These are phyloP conservation scores for Asterella californica DNA, from an alignment of 225 moss, liverwort and hornwort genomes.

Conservation along the genomic window DNA sequence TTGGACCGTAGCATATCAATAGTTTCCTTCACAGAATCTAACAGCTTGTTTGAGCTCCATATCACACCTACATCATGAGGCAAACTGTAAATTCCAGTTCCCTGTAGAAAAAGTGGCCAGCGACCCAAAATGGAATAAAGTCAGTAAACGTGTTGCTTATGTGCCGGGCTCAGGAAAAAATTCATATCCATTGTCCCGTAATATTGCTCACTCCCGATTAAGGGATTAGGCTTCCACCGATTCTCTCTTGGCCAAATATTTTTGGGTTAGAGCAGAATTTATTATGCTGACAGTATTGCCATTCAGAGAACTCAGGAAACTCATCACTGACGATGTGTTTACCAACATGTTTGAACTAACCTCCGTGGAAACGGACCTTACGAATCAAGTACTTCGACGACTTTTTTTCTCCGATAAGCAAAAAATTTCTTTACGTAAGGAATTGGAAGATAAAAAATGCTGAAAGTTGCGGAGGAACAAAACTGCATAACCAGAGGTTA, in stretches of 20 bases:
- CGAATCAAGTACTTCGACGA: no score
- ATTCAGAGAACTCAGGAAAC: not conserved
- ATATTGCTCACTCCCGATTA: no score
- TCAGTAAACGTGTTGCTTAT: not conserved
- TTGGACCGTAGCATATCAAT: conserved; percentile 65
- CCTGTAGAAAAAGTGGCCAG: not conserved
- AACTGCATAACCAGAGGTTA: not conserved
- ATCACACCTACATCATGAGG: conserved; percentile 56
- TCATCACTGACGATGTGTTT: not conserved
- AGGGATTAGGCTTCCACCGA: no score
- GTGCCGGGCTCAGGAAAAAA: not conserved
- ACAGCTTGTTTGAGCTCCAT: conserved; percentile 65
- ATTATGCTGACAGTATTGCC: not conserved
- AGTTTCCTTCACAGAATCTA: conserved; percentile 72
- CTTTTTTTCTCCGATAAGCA: not conserved
- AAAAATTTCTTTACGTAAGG: no score
- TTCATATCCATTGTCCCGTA: not conserved
- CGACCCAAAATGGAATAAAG: not conserved
- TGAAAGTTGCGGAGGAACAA: not conserved
- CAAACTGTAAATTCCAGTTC: not conserved
- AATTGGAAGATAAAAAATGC: not conserved
- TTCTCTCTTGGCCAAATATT: no score
- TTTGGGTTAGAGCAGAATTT: no score
- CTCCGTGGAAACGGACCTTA: not conserved
- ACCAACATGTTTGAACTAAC: not conserved